Conservation (phyloP, 257 asterid genomes). For the Nicotiana tomentosiformis region DNA sequence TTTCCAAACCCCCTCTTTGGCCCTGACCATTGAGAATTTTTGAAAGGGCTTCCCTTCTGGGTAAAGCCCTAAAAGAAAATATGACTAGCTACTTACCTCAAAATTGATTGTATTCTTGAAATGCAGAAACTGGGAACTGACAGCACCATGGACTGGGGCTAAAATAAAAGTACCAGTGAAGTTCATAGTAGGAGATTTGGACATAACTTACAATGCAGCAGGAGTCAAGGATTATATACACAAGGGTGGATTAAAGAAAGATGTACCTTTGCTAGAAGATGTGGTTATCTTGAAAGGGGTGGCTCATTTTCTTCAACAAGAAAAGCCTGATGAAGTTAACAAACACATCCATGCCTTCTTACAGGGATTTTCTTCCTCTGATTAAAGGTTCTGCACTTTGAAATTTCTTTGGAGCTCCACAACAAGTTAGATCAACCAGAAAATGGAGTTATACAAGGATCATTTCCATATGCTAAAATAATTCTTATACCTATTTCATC, state of each 20-base stretch:
- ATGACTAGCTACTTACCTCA: not conserved
- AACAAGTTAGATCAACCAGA: not conserved
- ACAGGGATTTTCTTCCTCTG: not conserved
- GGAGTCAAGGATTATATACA: constrained; percentile 11
- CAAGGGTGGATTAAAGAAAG: constrained; percentile 17
- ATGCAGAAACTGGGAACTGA: constrained; percentile 24
- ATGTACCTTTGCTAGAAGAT: constrained; percentile 19
- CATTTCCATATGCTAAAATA: not conserved
- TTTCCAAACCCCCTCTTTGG: no score
- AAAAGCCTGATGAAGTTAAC: constrained; percentile 9
- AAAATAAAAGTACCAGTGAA: constrained; percentile 21
- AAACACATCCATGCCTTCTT: constrained; percentile 12
- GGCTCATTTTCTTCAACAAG: constrained; percentile 20
- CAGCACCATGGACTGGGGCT: constrained; percentile 20
- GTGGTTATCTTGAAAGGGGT: constrained; percentile 14
- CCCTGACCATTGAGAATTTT: no score
- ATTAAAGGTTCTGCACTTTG: not conserved
- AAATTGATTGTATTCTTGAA: not conserved
- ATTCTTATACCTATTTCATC: not conserved
- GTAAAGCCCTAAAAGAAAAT: no score
- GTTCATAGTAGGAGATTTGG: constrained; percentile 20
- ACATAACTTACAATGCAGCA: constrained; percentile 8
- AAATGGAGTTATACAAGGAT: not conserved
- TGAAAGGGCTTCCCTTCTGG: no score
- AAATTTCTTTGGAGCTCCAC: not conserved